Base-by-base conservation (phyloP, 2,329 filamentous ascomycete species). In the Daldinia eschscholtzii region DNA sequence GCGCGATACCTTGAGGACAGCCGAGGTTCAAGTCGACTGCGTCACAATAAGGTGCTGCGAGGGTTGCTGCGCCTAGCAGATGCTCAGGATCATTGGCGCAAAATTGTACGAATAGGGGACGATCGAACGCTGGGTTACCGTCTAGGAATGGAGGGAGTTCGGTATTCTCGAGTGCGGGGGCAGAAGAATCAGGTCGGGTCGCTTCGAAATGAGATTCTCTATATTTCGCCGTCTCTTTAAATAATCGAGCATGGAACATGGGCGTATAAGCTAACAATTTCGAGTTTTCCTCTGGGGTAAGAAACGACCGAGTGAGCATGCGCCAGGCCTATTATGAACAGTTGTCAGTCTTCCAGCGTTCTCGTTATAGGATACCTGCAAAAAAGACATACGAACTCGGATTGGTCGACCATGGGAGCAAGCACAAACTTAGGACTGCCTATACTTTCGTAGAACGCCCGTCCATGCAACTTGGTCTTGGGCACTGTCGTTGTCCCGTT, bases 371-470 rank as follows among this genome's bases (percentile, higher is more conserved):
- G 2, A 61, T 39, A 10, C 37, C 28, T 33, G 23, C 37, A 30
- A 57, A 65, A 58, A 70, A 65, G 52, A 84, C 91, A 72, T 84
- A 97, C 94, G 83, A 98, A 98, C 84, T 99, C 96, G 35, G 94
- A 98, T 80, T 98, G 93, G 78, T 99, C 95, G 23, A 99, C 96
- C 96, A 99, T 99, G 39, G 96, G 96, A 37, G 96, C 96, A 62
- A 99, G 87, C 33, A 99, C 89, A 72, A 92, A 91, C 81, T 93
- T 97, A 1, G 96, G 96, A 67, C 92, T 94, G 23, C 96, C 96
- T 69, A 99, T 92, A 78, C 93, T 97, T 83, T 98, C 90, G 78
- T 98, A 99, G 79, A 99, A 98, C 12, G 92, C 92, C 65, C 96
- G 86, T 0, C 96, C 96, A 74, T 92, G 89, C 23, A 97, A 83